These are phyloP conservation scores for Fusarium concolor DNA, from an alignment of 2,329 filamentous ascomycete species.

Conservation along the genomic window DNA sequence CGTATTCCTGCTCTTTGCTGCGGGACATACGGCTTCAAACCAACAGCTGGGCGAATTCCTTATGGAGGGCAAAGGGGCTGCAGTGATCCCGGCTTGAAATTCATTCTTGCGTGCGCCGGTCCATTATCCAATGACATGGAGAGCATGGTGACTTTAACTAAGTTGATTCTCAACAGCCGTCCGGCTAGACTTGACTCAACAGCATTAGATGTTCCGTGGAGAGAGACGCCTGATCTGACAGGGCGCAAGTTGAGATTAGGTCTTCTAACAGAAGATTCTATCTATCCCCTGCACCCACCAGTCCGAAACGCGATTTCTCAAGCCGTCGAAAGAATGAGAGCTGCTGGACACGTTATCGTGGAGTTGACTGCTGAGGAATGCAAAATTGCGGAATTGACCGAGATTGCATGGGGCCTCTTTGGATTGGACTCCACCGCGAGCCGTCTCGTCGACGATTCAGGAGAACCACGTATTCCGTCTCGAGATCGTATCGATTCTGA, in stretches of 20 bases:
- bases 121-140: constrained; percentile 24
- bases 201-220: constrained; percentile 22
- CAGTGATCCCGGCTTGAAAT: constrained; percentile 1
- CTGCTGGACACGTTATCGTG: no score
- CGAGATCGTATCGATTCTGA: background rate
- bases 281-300: constrained; percentile 21
- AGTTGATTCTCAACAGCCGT: background rate
- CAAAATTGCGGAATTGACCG: constrained; percentile 6
- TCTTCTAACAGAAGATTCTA: constrained; percentile 8
- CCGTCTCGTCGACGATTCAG: background rate
- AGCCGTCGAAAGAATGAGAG: background rate
- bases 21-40: constrained; percentile 29
- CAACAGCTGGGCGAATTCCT: constrained; percentile 14
- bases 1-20: constrained; percentile 43
- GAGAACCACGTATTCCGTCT: constrained; percentile 21
- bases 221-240: background rate
- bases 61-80: constrained; percentile 14
- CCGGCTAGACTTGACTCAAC: constrained; percentile 9
- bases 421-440: background rate
- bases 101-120: constrained; percentile 10
- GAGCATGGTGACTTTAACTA: constrained; percentile 10
- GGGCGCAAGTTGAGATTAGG: constrained; percentile 11
- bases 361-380: background rate
- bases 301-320: constrained; percentile 4
- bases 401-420: constrained; percentile 17